Base-by-base conservation (phyloP, 441 rosid genomes). In the California macrophylla region DNA sequence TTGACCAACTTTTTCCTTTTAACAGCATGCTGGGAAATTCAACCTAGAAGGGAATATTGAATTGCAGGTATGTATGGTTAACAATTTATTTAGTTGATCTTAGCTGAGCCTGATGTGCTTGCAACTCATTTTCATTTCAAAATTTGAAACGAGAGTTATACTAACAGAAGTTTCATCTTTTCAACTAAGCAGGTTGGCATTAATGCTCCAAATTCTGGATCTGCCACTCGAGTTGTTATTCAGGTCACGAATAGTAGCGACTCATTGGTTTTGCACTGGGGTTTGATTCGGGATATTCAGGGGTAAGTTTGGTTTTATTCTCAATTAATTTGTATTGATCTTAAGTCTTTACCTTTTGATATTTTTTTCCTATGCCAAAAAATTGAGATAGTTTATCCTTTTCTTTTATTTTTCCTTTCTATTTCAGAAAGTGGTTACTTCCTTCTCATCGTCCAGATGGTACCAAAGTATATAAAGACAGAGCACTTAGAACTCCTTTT, bases 401-500 rank as follows among this genome's bases (percentile, higher is more conserved):
- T 29, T 45, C 42, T 10, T 4, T 20, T 26, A 47, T 72, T 25
- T 32, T 64, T 42, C 72, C 56, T 68, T 30, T 68, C 69, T 58
- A 15, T 74, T 60, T 61, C 82, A 94, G 99, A 71, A 90, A 85
- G 74, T 94, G 99, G 99, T 75, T 82, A 34, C 90, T 94, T 77
- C 99, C 99, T 64, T 86, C 90, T 71, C 82, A 72, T 67, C 73
- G 65, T 50, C 99, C 98, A 13, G 86, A 89, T 71, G 97, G 94
- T 78, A 89, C 92, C 70, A 82, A 77, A 85, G 83, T 81, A 74
- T 82, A 94, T 77, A 92, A 94, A 85, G 87, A 92, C 73, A 89
- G 86, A 81, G 99, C 98, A 50, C 90, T 94, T 68, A 86, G 99
- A 84, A 85, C 91, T 78, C 96, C 98, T 69, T 92, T 94, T 69